phyloP scores from a whole-genome alignment of 352 stramenopile species.

The Globisporangium paroecandrum region DNA sequence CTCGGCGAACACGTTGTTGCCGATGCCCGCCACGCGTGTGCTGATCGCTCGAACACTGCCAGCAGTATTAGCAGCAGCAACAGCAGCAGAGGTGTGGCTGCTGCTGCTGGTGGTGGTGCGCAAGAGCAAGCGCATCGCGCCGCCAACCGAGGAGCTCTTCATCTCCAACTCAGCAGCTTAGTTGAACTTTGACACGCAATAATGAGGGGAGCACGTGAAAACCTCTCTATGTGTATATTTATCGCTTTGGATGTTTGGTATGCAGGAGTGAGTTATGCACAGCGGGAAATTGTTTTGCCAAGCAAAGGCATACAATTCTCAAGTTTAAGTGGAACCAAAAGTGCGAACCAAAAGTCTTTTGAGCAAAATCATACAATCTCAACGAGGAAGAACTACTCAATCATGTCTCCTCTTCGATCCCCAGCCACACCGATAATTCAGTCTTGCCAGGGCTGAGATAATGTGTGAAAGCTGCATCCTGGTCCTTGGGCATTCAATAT shows the following conservation, averaged over 20 bases:
- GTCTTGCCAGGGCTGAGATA: too few species aligned
- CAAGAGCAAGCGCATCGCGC: slow-evolving; percentile 1
- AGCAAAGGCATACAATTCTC: neutral
- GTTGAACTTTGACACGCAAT: slow-evolving; percentile 11
- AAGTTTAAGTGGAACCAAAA: neutral
- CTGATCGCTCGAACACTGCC: slow-evolving; percentile 40
- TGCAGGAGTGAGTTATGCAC: neutral
- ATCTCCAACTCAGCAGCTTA: neutral
- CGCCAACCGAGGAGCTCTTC: slow-evolving; percentile 2
- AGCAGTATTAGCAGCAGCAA: neutral
- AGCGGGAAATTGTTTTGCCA: neutral
- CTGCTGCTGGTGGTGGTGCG: neutral
- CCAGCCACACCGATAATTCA: too few species aligned
- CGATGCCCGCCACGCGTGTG: slow-evolving; percentile 55
- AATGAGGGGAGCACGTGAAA: neutral
- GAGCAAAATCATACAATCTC: neutral
- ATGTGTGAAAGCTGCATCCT: too few species aligned
- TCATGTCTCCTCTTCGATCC: too few species aligned
- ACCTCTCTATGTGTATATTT: neutral
- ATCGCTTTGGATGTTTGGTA: neutral
- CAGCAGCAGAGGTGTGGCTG: neutral
- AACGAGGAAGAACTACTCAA: neutral
- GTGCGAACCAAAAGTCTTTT: neutral
- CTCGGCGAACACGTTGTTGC: slow-evolving; percentile 84
- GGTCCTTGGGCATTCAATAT: too few species aligned